These are phyloP conservation scores for Ochetophila trinervis DNA, from an alignment of 306 rosid species.

Conservation along the genomic window DNA sequence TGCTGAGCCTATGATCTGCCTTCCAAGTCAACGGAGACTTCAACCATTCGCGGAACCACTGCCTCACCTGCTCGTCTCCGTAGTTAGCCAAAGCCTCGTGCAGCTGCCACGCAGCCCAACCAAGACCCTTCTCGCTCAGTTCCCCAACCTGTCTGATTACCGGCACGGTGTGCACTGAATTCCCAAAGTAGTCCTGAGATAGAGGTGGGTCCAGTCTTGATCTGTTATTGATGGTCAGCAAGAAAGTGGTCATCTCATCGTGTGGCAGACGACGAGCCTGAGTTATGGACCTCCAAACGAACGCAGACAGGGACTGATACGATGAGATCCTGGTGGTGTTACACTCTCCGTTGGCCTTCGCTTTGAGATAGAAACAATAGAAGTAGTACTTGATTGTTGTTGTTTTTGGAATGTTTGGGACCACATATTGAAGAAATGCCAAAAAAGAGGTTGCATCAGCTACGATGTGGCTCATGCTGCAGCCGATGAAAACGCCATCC, in stretches of 20 bases:
- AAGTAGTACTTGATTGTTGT: conserved; percentile 1
- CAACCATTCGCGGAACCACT: conserved; percentile 17
- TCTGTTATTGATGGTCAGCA: conserved; percentile 33
- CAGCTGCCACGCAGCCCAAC: conserved; percentile 62
- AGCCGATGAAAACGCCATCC: conserved; percentile 58
- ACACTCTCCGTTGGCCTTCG: conserved; percentile 42
- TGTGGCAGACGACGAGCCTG: conserved; percentile 22
- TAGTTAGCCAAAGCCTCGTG: conserved; percentile 35
- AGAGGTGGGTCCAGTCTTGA: conserved; percentile 44
- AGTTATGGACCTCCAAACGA: conserved; percentile 47
- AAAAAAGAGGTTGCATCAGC: conserved; percentile 53
- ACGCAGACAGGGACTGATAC: conserved; percentile 51
- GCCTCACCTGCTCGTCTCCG: not conserved
- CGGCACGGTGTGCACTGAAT: not conserved
- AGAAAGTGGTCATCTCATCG: conserved; percentile 31
- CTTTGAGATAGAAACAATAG: conserved; percentile 34
- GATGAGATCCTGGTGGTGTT: conserved; percentile 39
- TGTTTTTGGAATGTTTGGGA: conserved; percentile 54
- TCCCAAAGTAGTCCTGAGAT: conserved; percentile 48
- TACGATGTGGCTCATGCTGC: conserved; percentile 42
- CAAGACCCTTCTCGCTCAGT: conserved; percentile 33
- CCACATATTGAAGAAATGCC: conserved; percentile 51
- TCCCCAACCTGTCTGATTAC: conserved; percentile 30
- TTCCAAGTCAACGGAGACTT: conserved; percentile 52
- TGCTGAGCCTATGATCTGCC: no score